Percentiles rank a stretch among this genome's conserved stretches.
Evolutionary conservation across 306 rosid genomes (phyloP).

Genomic region (Vigna hirtella): DNA sequence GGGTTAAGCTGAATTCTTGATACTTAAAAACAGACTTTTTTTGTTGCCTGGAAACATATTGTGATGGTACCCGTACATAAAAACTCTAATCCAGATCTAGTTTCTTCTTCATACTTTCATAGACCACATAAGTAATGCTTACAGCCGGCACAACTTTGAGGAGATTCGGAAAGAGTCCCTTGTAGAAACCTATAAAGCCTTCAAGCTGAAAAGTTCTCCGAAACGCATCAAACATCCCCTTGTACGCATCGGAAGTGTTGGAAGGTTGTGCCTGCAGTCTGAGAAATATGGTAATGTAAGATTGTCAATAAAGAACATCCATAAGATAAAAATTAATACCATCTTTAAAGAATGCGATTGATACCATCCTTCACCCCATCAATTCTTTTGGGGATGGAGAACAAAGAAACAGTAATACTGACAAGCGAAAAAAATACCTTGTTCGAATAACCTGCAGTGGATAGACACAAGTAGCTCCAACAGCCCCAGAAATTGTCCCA

Average conservation of each 20-base stretch:
- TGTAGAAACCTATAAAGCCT: slow-evolving; percentile 57
- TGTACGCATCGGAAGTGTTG: slow-evolving; percentile 49
- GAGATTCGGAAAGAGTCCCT: slow-evolving; percentile 60
- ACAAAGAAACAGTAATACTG: slow-evolving; percentile 10
- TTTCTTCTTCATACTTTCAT: slow-evolving; percentile 59
- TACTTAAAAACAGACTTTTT: neutral
- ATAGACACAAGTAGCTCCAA: slow-evolving; percentile 63
- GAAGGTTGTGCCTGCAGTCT: slow-evolving; percentile 60
- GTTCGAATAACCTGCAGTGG: slow-evolving; percentile 67
- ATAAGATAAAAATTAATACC: neutral
- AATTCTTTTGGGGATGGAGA: slow-evolving; percentile 7
- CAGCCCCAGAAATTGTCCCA: slow-evolving; percentile 60
- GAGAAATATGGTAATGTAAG: slow-evolving; percentile 24
- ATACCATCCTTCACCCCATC: neutral
- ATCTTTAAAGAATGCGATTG: slow-evolving; percentile 12
- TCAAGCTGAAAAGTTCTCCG: slow-evolving; percentile 50
- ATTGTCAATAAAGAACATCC: neutral
- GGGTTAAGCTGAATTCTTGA: neutral
- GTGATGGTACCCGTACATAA: neutral
- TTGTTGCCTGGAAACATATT: neutral
- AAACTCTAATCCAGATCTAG: slow-evolving; percentile 48
- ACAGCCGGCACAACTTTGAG: slow-evolving; percentile 69
- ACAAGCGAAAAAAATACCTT: slow-evolving; percentile 44
- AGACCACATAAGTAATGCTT: slow-evolving; percentile 59
- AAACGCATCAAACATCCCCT: slow-evolving; percentile 62